Conservation (phyloP, 805 yeast species). For the Pichia exigua region DNA sequence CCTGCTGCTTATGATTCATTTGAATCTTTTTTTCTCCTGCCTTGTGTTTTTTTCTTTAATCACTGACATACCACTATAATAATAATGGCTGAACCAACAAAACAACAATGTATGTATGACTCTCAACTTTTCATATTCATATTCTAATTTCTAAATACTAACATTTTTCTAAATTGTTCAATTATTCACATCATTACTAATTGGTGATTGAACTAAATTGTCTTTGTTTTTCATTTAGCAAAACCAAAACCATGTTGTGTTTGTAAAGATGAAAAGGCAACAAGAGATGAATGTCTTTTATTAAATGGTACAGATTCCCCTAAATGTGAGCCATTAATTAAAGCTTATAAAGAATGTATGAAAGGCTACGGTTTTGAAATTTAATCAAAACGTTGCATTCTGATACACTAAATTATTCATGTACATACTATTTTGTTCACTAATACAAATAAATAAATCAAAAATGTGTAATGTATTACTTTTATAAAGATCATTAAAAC, state of each 20-base stretch:
- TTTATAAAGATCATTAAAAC: not conserved
- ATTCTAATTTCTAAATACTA: not conserved
- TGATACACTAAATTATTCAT: not conserved
- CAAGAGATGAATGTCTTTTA: constrained; percentile 81
- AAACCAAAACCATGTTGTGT: constrained; percentile 97
- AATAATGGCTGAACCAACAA: constrained; percentile 17
- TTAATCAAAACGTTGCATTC: constrained; percentile 12
- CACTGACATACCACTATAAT: too few species aligned
- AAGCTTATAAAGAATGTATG: constrained; percentile 81
- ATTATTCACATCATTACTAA: not conserved
- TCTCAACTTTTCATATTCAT: not conserved
- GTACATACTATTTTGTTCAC: not conserved
- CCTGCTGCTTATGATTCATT: too few species aligned
- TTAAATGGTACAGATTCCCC: constrained; percentile 77
- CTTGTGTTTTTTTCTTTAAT: not conserved
- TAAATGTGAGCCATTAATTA: constrained; percentile 67
- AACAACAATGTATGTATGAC: constrained; percentile 18
- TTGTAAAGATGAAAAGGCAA: constrained; percentile 54
- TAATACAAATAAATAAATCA: not conserved
- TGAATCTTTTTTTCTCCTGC: not conserved
- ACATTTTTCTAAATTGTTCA: not conserved
- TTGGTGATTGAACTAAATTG: not conserved
- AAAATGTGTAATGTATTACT: not conserved
- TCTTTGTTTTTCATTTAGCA: constrained; percentile 12
- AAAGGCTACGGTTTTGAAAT: constrained; percentile 77